Percentiles rank a stretch among this genome's conserved stretches.
phyloP scores from a whole-genome alignment of 768 basidiomycete genomes.

The Rhodotorula babjevae region DNA sequence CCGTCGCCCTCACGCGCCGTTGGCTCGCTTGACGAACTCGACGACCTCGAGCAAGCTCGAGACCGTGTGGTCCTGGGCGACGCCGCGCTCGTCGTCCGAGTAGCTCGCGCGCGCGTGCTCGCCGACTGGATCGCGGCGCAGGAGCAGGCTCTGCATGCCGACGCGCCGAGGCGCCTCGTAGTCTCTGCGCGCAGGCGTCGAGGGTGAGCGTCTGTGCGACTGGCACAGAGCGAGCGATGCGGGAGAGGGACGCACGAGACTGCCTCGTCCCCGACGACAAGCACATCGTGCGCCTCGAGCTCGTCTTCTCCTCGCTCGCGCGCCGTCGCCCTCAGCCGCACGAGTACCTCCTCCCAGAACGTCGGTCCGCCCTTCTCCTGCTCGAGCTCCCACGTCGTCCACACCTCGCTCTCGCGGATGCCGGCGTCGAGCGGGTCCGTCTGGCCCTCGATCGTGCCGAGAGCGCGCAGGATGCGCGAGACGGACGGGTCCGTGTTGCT shows the following conservation, averaged over 20 bases:
- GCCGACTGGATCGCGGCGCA: not conserved
- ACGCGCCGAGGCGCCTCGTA: conserved; percentile 8
- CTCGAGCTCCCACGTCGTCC: conserved; percentile 16
- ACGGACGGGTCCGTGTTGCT: conserved; percentile 27
- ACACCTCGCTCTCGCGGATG: conserved; percentile 10
- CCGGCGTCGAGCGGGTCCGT: not conserved
- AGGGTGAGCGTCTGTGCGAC: too few relatives aligned
- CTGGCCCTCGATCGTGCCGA: not conserved
- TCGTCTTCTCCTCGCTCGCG: not conserved
- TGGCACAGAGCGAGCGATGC: too few relatives aligned
- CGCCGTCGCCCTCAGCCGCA: not conserved
- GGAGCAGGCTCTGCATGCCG: conserved; percentile 14
- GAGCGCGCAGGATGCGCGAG: conserved; percentile 6
- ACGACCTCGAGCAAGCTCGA: conserved; percentile 4
- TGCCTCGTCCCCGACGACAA: conserved; percentile 32
- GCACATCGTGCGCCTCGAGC: conserved; percentile 6
- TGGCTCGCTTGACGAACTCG: not conserved
- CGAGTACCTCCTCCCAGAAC: conserved; percentile 26
- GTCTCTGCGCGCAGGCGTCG: conserved; percentile 9
- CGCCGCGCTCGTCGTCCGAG: conserved; percentile 9
- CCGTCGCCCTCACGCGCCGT: not conserved
- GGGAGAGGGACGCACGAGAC: conserved; percentile 8
- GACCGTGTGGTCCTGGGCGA: not conserved
- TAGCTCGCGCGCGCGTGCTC: conserved; percentile 11
- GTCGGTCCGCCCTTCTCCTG: conserved; percentile 10